These are phyloP conservation scores for Kodamaea nitidulidarum DNA, from an alignment of 805 yeast genomes.

Conservation along the genomic window DNA sequence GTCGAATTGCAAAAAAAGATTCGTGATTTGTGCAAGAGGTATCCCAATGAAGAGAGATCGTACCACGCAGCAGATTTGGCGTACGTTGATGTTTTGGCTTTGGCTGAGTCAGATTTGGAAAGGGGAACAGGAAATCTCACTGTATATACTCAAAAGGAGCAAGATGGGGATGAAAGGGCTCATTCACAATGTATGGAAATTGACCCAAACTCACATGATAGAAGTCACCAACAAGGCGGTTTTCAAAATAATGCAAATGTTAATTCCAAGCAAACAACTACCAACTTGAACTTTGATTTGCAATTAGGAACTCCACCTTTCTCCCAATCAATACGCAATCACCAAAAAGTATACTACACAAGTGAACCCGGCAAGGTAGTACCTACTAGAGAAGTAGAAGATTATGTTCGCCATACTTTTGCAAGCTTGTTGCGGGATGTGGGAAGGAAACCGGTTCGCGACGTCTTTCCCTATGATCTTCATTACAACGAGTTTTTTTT, in stretches of 20 bases:
- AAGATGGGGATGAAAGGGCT: too few species aligned
- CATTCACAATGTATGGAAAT: too few species aligned
- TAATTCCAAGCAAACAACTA: too few species aligned
- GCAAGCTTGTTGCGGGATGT: background rate
- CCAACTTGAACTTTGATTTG: too few species aligned
- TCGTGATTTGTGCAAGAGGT: slow-evolving; percentile 7
- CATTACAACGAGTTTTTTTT: slow-evolving; percentile 22
- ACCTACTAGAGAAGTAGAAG: background rate
- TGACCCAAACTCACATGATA: too few species aligned
- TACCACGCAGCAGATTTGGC: slow-evolving; percentile 32
- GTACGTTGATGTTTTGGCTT: slow-evolving; percentile 25
- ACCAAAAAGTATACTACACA: background rate
- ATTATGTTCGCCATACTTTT: background rate
- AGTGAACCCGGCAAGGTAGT: background rate
- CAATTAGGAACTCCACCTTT: background rate
- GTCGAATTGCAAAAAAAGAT: slow-evolving; percentile 14
- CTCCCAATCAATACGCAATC: background rate
- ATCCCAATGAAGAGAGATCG: slow-evolving; percentile 14
- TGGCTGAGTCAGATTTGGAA: slow-evolving; percentile 15
- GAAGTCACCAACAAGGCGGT: too few species aligned
- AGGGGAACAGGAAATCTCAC: too few species aligned
- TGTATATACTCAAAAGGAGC: too few species aligned
- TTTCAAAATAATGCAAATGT: too few species aligned
- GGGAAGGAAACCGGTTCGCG: background rate
- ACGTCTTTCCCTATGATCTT: slow-evolving; percentile 26